Evolutionary conservation across 1,284 basidiomycete species (phyloP).

Genomic region (Hymenochaete sp.): DNA sequence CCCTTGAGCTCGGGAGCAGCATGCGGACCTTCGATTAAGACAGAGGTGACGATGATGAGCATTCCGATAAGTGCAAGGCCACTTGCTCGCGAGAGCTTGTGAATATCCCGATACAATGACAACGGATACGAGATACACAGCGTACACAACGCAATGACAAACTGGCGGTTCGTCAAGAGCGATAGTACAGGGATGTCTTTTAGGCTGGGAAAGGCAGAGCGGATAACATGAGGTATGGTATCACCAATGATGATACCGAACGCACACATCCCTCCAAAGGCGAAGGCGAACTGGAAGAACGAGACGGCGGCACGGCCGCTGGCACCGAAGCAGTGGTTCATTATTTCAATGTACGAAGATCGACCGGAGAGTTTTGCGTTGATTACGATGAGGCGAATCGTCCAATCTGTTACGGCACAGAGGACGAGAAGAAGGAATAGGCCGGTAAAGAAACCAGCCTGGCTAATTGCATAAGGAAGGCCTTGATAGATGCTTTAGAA

Average conservation of each 20-base stretch:
- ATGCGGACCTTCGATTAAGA: slow-evolving; percentile 79
- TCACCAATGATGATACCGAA: slow-evolving; percentile 94
- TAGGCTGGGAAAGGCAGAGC: slow-evolving; percentile 77
- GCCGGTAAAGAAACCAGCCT: slow-evolving; percentile 89
- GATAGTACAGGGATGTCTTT: slow-evolving; percentile 59
- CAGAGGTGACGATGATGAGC: slow-evolving; percentile 86
- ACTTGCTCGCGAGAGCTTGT: slow-evolving; percentile 91
- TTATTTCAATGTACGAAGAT: slow-evolving; percentile 92
- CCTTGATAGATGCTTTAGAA: slow-evolving; percentile 39
- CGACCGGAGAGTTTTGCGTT: slow-evolving; percentile 95
- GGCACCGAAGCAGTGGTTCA: slow-evolving; percentile 90
- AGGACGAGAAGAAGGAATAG: slow-evolving; percentile 73
- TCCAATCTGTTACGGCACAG: slow-evolving; percentile 92
- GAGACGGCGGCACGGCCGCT: slow-evolving; percentile 88
- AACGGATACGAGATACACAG: slow-evolving; percentile 88
- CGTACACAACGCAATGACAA: slow-evolving; percentile 82
- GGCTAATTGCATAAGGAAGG: slow-evolving; percentile 85
- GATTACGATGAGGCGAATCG: slow-evolving; percentile 89
- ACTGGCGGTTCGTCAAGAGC: slow-evolving; percentile 78
- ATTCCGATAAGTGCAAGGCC: slow-evolving; percentile 87
- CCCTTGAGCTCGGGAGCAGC: slow-evolving; percentile 78
- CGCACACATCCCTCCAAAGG: slow-evolving; percentile 96
- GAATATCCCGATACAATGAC: slow-evolving; percentile 93
- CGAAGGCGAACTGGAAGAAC: slow-evolving; percentile 96
- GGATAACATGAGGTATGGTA: slow-evolving; percentile 92